A percentile compares a stretch with the other conserved stretches of the same genome.
Evolutionary conservation across 768 basidiomycete genomes (phyloP).

Genomic region (Suillus discolor): DNA sequence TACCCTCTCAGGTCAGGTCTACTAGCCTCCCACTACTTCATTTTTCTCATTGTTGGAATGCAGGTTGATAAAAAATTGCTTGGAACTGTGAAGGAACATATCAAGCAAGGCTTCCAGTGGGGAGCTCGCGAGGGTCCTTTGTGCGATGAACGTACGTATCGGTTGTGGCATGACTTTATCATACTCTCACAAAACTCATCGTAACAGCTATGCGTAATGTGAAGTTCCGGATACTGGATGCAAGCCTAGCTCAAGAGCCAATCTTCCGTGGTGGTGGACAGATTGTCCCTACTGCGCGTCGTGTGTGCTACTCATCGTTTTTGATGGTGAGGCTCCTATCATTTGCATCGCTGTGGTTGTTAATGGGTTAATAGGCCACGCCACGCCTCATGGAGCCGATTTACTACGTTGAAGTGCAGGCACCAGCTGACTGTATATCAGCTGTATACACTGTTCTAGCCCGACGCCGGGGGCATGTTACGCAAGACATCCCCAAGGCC

Average conservation of each 20-base stretch:
- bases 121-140: conserved; percentile 96
- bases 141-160: conserved; percentile 95
- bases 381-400: conserved; percentile 96
- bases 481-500: conserved; percentile 96
- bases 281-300: conserved; percentile 97
- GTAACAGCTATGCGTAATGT: conserved; percentile 92
- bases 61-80: conserved; percentile 94
- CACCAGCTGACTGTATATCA: conserved; percentile 97
- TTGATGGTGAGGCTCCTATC: conserved; percentile 72
- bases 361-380: conserved; percentile 64
- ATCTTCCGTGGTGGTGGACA: conserved; percentile 99
- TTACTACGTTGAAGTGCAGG: conserved; percentile 99
- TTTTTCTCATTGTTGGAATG: conserved; percentile 8
- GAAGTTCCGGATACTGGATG: conserved; percentile 95
- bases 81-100: conserved; percentile 86
- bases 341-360: conserved; percentile 10
- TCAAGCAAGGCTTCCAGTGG: conserved; percentile 99
- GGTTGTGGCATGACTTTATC: not conserved
- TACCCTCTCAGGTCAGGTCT: conserved; percentile 80
- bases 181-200: conserved; percentile 3
- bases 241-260: conserved; percentile 89
- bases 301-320: conserved; percentile 99
- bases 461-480: conserved; percentile 98
- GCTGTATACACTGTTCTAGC: conserved; percentile 98
- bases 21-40: not conserved